Conservation (phyloP, 768 basidiomycete genomes). For the Suillus bovinus region DNA sequence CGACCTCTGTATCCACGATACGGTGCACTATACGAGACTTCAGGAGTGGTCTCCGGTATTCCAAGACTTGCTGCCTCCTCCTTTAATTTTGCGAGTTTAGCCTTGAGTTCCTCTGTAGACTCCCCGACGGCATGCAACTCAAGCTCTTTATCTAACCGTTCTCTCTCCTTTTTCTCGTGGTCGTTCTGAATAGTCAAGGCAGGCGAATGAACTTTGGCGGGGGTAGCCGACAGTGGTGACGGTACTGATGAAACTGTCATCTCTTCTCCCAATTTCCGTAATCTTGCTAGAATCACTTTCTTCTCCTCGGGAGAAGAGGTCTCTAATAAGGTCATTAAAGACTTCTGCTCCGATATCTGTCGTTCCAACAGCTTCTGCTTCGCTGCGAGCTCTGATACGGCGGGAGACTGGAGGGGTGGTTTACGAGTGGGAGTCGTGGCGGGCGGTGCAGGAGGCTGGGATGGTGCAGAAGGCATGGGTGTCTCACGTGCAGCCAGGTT, state of each 20-base stretch:
- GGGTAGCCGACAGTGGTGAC: constrained; percentile 27
- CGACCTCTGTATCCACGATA: constrained; percentile 73
- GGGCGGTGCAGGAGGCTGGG: constrained; percentile 21
- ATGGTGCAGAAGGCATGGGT: constrained; percentile 14
- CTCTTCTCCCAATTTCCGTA: constrained; percentile 79
- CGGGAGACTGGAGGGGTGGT: constrained; percentile 32
- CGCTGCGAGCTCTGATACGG: constrained; percentile 58
- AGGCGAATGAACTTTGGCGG: constrained; percentile 32
- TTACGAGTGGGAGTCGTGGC: constrained; percentile 34
- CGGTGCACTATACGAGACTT: constrained; percentile 38
- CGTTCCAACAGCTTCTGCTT: constrained; percentile 78
- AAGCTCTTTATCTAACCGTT: constrained; percentile 81
- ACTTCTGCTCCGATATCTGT: constrained; percentile 88
- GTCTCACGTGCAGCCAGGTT: constrained; percentile 49
- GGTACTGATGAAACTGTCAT: constrained; percentile 50
- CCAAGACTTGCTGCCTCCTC: constrained; percentile 83
- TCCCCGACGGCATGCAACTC: constrained; percentile 56
- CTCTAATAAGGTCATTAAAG: constrained; percentile 69
- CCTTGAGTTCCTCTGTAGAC: constrained; percentile 70
- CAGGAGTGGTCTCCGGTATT: constrained; percentile 48
- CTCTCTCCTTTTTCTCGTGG: constrained; percentile 56
- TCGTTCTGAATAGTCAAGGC: constrained; percentile 36
- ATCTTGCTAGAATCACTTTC: constrained; percentile 71
- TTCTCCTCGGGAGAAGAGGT: constrained; percentile 71
- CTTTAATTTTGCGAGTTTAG: constrained; percentile 73